Base-by-base conservation (phyloP, 2,329 filamentous ascomycete species). In the Aspergillus nomiae region DNA sequence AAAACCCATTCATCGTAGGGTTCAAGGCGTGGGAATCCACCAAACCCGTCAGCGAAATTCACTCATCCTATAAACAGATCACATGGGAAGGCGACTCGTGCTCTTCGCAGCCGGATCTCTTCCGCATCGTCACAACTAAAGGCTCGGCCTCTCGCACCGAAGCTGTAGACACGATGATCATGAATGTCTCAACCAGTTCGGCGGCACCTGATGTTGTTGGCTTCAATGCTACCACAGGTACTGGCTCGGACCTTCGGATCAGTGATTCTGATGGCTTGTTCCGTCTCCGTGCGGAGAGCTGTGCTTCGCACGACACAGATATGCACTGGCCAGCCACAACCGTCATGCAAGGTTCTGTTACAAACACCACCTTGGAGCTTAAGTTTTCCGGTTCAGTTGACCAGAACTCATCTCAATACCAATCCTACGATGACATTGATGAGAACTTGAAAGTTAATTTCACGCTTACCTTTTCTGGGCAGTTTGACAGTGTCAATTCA, bases 21-120 rank as follows among this genome's bases (percentile, higher is more conserved):
- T 61, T 61, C 41, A 61, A 61, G 19, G 53, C 59, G 14, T 61
- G 59, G 59, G n/a, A 61, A 24, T 56, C 59, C 10, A 16, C 26
- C 24, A 50, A 50, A 5, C 11, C 51, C 7, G 36, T 61, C 43
- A 30, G 24, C 19, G 30, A 61, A 9, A 61, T 61, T 2, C 19
- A n/a, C 21, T n/a, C 41, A 2, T 61, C 59, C 14, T 61, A 61
- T 38, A 16, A n/a, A 14, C 12, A 30, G 28, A 46, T 56, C 10
- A 46, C 9, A 8, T 46, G 53, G 38, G 21, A 46, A 24, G 50
- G 30, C 32, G 30, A 48, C 11, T 26, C 19, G 14, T 61, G 59
- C 16, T 0, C 30, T 19, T 36, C 28, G 2, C 8, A 32, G 38
- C 59, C 59, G 6, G 59, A 56, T 38, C 53, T 61, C 19, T 26